Base-by-base conservation (phyloP, 257 asterid species). In the Solanum corneliomulleri region DNA sequence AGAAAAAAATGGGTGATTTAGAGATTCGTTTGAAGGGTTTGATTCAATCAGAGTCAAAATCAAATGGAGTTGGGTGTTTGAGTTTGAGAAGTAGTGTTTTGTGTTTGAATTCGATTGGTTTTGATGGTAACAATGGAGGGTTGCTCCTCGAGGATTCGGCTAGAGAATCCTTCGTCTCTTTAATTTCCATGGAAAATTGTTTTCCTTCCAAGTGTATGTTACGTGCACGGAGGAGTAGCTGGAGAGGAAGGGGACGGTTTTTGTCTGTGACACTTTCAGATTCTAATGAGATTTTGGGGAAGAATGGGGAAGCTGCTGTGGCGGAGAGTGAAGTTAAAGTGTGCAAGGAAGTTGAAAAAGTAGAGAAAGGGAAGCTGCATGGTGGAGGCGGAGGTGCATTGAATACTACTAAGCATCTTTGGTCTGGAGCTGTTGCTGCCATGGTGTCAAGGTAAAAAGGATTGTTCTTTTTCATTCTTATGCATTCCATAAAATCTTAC, bases 371-470 rank as follows among this genome's bases (percentile, higher is more conserved):
- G 60, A 87, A 86, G 87, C 39, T 85, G 33, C 86, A 84, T 16
- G 88, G 93, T n/a, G 87, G 90, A 62, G 89, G 89, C 23, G 91
- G 92, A 16, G 94, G 96, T 47, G 93, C 98, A 86, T 88, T 94
- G 70, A 97, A 97, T 88, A 92, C 96, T 44, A 94, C 96, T 78
- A 97, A 93, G 90, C 99, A 97, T 94, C 98, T 97, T 6, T 97
- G 99, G 98, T 94, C 98, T 76, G 99, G 99, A 42, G 99, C 99
- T 64, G 98, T 95, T 87, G 96, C 99, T 85, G 99, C 99, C 78
- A 94, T 93, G 96, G 94, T 97, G 10, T 85, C 87, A 20, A 85
- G 87, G 87, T 85, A 86, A 72, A 35, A 88, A 92, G n/a, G 93
- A 94, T 93, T 93, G 41, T 39, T 20, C 87, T n/a, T 81, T 11